These are phyloP conservation scores for Eucommia ulmoides DNA, from an alignment of 257 asterid species.

Conservation along the genomic window DNA sequence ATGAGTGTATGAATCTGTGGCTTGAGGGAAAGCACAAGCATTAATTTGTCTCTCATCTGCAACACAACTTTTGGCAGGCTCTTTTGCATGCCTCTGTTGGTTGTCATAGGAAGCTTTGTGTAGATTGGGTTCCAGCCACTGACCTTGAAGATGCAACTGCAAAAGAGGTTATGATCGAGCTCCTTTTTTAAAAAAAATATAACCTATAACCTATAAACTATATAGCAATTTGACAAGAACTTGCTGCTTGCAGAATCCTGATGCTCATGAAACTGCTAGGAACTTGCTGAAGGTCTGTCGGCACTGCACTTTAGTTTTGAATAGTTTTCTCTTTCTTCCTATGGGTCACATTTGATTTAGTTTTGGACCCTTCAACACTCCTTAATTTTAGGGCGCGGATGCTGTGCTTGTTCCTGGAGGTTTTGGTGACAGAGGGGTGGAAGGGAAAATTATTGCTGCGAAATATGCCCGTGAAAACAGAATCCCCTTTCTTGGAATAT, in stretches of 20 bases:
- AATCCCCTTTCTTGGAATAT: slow-evolving; percentile 66
- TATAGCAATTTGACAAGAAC: too few relatives aligned
- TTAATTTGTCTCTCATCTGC: too few relatives aligned
- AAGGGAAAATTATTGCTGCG: slow-evolving; percentile 76
- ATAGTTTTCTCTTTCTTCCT: background rate
- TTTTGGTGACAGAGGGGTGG: slow-evolving; percentile 80
- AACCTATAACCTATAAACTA: too few relatives aligned
- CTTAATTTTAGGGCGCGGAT: slow-evolving; percentile 48
- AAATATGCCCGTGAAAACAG: slow-evolving; percentile 66
- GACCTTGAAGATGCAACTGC: too few relatives aligned
- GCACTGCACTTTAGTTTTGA: slow-evolving; percentile 5
- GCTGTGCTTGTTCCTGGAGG: slow-evolving; percentile 77
- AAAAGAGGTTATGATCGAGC: too few relatives aligned
- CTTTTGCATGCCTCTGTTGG: too few relatives aligned
- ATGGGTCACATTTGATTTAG: background rate
- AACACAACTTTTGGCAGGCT: too few relatives aligned
- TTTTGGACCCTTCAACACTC: slow-evolving; percentile 10
- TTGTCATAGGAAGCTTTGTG: too few relatives aligned
- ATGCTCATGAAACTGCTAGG: slow-evolving; percentile 66
- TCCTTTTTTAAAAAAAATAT: too few relatives aligned
- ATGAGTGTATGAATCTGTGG: too few relatives aligned
- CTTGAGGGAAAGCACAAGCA: too few relatives aligned
- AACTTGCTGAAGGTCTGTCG: slow-evolving; percentile 67
- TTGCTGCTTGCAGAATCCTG: slow-evolving; percentile 70
- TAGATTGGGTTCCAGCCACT: too few relatives aligned